A percentile compares a stretch with the other conserved stretches of the same genome.
phyloP scores from a whole-genome alignment of 768 basidiomycete species.

The Macrolepiota albuminosa region DNA sequence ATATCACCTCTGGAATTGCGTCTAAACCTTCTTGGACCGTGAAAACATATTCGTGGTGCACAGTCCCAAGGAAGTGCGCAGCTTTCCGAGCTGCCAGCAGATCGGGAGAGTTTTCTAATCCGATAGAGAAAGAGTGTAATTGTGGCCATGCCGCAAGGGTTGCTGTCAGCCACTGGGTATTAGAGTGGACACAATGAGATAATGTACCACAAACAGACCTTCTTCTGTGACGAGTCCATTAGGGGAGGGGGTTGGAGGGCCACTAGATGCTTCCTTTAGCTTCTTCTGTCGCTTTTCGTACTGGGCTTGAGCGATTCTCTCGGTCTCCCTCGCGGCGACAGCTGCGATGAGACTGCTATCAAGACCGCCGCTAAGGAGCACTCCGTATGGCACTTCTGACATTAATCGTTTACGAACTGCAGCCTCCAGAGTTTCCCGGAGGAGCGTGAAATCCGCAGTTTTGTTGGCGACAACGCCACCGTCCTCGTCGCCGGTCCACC shows the following conservation, averaged over 20 bases:
- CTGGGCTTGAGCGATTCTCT: conserved; percentile 81
- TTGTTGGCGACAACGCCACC: conserved; percentile 53
- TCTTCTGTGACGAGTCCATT: conserved; percentile 40
- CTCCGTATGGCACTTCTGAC: conserved; percentile 98
- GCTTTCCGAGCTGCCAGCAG: conserved; percentile 91
- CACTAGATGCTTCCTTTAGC: conserved; percentile 47
- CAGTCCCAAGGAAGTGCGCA: conserved; percentile 88
- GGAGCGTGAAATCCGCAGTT: conserved; percentile 55
- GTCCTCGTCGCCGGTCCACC: conserved; percentile 86
- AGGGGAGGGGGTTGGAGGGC: conserved; percentile 47
- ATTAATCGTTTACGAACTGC: conserved; percentile 94
- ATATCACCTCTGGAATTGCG: conserved; percentile 94
- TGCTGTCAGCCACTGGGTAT: conserved; percentile 31
- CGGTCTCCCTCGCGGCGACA: conserved; percentile 92
- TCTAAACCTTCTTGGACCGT: conserved; percentile 98
- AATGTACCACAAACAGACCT: conserved; percentile 32
- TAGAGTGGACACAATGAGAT: neutral
- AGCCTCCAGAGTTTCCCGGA: conserved; percentile 82
- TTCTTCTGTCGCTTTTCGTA: conserved; percentile 63
- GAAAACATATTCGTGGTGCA: conserved; percentile 97
- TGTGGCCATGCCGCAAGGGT: conserved; percentile 89
- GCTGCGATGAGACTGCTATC: conserved; percentile 96
- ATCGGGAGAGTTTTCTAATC: conserved; percentile 92
- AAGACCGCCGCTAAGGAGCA: conserved; percentile 90
- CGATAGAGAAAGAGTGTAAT: conserved; percentile 96